Percentiles rank a stretch among this genome's conserved stretches.
These are phyloP conservation scores for Aquilaria sinensis DNA, from an alignment of 345 rosid genomes.

Conservation along the genomic window DNA sequence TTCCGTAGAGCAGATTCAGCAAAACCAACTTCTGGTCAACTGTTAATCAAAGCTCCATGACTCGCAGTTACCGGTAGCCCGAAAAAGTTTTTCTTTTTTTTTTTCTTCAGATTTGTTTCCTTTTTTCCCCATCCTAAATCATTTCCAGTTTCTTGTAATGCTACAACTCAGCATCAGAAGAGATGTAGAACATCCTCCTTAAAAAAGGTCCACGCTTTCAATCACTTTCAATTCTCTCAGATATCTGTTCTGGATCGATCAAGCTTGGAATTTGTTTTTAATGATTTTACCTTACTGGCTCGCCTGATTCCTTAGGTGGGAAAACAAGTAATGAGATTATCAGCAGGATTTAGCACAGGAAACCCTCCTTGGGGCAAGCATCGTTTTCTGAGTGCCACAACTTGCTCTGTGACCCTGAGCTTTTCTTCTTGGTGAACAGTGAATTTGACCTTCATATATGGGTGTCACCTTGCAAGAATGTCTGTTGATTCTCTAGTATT, in stretches of 20 bases:
- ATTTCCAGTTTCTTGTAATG: not conserved
- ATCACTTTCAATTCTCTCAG: not conserved
- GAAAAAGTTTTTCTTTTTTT: not conserved
- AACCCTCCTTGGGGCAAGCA: constrained; percentile 14
- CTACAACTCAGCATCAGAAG: constrained; percentile 10
- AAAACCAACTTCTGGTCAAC: no score
- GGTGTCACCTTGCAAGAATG: no score
- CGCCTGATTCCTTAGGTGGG: not conserved
- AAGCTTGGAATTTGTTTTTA: constrained; percentile 9
- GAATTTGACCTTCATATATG: no score
- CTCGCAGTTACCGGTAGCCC: constrained; percentile 11
- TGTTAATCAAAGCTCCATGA: no score
- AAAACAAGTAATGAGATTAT: constrained; percentile 5
- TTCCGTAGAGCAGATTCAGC: no score
- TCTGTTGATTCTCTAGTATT: no score
- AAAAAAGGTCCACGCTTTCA: not conserved
- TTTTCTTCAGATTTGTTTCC: not conserved
- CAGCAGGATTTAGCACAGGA: not conserved
- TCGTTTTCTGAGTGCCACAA: not conserved
- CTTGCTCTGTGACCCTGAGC: no score
- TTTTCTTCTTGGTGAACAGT: no score
- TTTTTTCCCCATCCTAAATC: not conserved
- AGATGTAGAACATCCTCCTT: not conserved
- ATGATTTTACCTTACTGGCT: not conserved
- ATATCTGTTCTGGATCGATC: constrained; percentile 1